A percentile compares a stretch with the other conserved stretches of the same genome.
Evolutionary conservation across 306 rosid species (phyloP).

Genomic region (Myrica gale): DNA sequence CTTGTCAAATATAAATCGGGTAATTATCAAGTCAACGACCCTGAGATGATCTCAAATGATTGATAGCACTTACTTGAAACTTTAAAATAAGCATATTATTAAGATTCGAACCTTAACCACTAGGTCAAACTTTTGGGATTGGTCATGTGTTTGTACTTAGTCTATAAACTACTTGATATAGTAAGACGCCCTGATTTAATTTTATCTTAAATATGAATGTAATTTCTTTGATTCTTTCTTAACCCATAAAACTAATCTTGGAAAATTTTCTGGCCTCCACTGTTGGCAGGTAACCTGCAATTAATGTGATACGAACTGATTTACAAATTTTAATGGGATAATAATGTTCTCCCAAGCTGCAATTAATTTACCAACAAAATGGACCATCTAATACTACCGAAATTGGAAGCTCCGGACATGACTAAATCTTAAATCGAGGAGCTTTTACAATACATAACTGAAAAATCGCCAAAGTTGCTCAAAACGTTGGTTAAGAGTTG

Average conservation of each 20-base stretch:
- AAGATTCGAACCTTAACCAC: too few relatives aligned
- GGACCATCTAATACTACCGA: neutral
- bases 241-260: neutral
- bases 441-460: neutral
- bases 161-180: too few relatives aligned
- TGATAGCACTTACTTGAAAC: too few relatives aligned
- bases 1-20: too few relatives aligned
- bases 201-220: neutral
- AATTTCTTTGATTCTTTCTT: constrained; percentile 12
- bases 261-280: neutral
- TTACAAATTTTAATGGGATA: neutral
- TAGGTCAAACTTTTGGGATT: too few relatives aligned
- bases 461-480: neutral
- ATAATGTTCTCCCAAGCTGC: neutral
- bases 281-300: neutral
- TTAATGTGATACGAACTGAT: neutral
- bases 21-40: too few relatives aligned
- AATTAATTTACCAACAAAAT: neutral
- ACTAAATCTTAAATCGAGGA: neutral
- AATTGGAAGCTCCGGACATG: neutral
- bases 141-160: too few relatives aligned
- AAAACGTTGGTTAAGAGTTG: neutral
- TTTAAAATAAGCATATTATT: too few relatives aligned
- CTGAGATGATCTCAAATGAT: too few relatives aligned
- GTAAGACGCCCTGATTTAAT: neutral